Evolutionary conservation across 257 asterid species (phyloP).

Genomic region (Scutellaria barbata): DNA sequence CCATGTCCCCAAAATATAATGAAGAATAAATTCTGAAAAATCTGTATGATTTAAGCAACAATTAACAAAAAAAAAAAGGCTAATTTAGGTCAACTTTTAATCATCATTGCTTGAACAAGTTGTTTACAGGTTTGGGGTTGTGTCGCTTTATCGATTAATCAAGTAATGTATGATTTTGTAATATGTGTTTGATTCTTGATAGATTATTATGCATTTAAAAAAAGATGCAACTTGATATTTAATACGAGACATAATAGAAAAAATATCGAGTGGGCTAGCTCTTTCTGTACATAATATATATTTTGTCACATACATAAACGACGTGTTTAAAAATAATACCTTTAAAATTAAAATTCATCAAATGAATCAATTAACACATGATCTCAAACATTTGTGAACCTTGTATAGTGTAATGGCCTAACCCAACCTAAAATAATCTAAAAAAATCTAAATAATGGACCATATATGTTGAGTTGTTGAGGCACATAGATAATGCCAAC

Average conservation of each 20-base stretch:
- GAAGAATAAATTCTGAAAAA: not conserved
- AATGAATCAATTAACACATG: no score
- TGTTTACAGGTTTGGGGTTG: constrained; percentile 8
- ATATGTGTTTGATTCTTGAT: constrained; percentile 10
- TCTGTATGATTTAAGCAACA: constrained; percentile 6
- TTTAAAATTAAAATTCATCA: not conserved
- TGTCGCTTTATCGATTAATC: constrained; percentile 21
- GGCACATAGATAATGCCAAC: constrained; percentile 28
- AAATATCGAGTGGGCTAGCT: no score
- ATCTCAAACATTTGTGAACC: no score
- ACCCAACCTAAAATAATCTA: not conserved
- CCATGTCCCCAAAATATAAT: constrained; percentile 6
- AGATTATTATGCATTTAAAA: not conserved
- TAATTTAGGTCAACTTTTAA: not conserved
- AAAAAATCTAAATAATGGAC: not conserved
- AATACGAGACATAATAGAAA: no score
- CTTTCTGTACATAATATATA: no score
- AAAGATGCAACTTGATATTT: not conserved
- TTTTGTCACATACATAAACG: no score
- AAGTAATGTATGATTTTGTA: not conserved
- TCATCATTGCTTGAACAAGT: constrained; percentile 22
- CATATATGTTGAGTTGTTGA: constrained; percentile 35
- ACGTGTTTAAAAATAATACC: no score
- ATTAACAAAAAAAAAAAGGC: not conserved
- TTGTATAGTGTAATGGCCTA: not conserved